Conservation (phyloP, 23 red algal genomes). For the Chondrus crispus region DNA sequence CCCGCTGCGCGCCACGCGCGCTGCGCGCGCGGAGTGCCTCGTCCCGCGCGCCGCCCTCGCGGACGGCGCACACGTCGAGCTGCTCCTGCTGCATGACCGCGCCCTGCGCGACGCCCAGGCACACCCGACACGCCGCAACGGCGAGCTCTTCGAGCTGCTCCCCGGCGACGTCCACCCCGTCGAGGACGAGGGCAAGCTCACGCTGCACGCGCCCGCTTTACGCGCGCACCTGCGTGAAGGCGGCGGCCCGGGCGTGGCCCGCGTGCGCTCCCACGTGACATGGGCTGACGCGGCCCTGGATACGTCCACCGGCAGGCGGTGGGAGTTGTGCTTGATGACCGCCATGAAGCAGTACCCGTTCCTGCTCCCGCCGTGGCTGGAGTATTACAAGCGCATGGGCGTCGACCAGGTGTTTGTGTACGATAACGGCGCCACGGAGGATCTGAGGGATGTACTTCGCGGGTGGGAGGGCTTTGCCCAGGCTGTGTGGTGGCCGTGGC, state of each 20-base stretch:
- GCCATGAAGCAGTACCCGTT: conserved; percentile 46
- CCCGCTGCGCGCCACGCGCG: not conserved
- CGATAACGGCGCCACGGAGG: conserved; percentile 25
- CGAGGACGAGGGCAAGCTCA: conserved; percentile 4
- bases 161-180: conserved; percentile 24
- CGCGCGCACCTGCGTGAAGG: not conserved
- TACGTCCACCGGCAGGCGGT: not conserved
- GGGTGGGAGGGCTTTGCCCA: conserved; percentile 1
- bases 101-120: not conserved
- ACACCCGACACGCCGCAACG: not conserved
- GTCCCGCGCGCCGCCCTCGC: not conserved
- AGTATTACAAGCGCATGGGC: conserved; percentile 50
- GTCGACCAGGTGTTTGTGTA: conserved; percentile 59
- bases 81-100: not conserved
- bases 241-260: not conserved
- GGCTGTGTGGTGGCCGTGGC: conserved; percentile 60
- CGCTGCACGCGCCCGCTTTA: not conserved
- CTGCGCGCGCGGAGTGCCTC: conserved; percentile 15
- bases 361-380: conserved; percentile 34
- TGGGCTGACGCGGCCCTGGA: not conserved
- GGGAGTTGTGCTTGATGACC: conserved; percentile 48
- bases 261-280: conserved; percentile 20
- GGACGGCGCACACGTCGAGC: not conserved
- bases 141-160: not conserved
- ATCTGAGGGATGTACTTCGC: not conserved